Conservation (phyloP, 139 green algal species). For the Marvania coccoides region DNA sequence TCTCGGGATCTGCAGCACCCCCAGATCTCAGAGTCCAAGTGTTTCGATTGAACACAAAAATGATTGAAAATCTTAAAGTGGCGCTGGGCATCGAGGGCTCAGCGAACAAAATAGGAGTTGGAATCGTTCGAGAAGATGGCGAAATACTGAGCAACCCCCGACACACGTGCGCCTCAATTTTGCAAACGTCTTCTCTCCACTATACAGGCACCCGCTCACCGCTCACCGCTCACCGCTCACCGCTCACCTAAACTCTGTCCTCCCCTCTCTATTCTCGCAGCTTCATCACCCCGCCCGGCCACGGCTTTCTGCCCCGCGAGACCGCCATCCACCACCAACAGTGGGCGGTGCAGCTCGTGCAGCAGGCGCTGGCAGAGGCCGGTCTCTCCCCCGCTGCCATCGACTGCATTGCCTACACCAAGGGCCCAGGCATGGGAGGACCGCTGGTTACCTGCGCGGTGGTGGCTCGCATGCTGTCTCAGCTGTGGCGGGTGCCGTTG, state of each 20-base stretch:
- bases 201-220: neutral
- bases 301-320: slow-evolving; percentile 79
- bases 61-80: slow-evolving; percentile 10
- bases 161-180: slow-evolving; percentile 52
- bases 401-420: slow-evolving; percentile 72
- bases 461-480: slow-evolving; percentile 69
- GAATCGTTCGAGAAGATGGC: slow-evolving; percentile 69
- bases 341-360: slow-evolving; percentile 46
- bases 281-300: slow-evolving; percentile 72
- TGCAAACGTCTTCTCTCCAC: neutral
- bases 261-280: slow-evolving; percentile 23
- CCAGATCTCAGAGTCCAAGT: too few species aligned
- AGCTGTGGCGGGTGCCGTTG: slow-evolving; percentile 67
- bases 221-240: neutral
- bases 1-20: too few species aligned
- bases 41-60: neutral
- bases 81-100: slow-evolving; percentile 77
- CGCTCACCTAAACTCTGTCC: neutral
- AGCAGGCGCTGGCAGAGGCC: slow-evolving; percentile 58
- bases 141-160: slow-evolving; percentile 72
- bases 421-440: slow-evolving; percentile 87
- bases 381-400: slow-evolving; percentile 45
- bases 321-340: slow-evolving; percentile 79
- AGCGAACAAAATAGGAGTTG: slow-evolving; percentile 88
- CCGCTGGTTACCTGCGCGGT: slow-evolving; percentile 70